Percentiles rank a stretch among this genome's conserved stretches.
phyloP scores from a whole-genome alignment of 495 filamentous ascomycete species.

The Talaromyces ruber region DNA sequence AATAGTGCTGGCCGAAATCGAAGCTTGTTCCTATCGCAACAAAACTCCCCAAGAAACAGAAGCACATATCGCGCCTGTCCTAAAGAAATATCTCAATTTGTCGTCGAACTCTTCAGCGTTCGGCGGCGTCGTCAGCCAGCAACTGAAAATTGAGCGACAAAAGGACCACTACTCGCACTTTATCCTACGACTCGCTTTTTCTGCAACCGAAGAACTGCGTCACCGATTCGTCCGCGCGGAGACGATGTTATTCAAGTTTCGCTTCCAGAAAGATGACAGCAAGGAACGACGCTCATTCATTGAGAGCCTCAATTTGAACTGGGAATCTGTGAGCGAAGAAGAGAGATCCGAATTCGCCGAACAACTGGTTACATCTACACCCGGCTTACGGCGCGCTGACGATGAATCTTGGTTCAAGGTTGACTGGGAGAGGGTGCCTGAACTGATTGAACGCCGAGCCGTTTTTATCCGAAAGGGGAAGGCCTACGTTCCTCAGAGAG shows the following conservation, averaged over 20 bases:
- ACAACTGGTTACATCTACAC: constrained; percentile 44
- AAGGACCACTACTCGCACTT: constrained; percentile 99
- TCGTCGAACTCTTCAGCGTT: constrained; percentile 62
- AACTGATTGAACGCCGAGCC: constrained; percentile 70
- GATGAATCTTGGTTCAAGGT: constrained; percentile 93
- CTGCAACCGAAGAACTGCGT: constrained; percentile 84
- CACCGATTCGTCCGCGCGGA: constrained; percentile 81
- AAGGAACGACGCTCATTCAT: constrained; percentile 69
- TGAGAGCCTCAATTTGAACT: constrained; percentile 66
- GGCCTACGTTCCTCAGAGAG: constrained; percentile 82
- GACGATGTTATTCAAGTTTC: constrained; percentile 75
- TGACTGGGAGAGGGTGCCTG: constrained; percentile 87
- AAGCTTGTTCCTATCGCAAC: constrained; percentile 94
- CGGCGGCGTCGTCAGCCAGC: constrained; percentile 30
- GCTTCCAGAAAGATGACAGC: constrained; percentile 62
- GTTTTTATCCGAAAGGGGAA: constrained; percentile 74
- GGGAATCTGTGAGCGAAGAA: constrained; percentile 69
- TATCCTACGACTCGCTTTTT: constrained; percentile 90
- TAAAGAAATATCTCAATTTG: constrained; percentile 82
- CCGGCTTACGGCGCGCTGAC: constrained; percentile 47
- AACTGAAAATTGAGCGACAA: constrained; percentile 65
- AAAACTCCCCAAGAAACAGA: constrained; percentile 69
- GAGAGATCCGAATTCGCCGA: constrained; percentile 53
- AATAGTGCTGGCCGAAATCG: constrained; percentile 85
- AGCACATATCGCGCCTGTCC: constrained; percentile 66